These are phyloP conservation scores for Metarhizium brunneum DNA, from an alignment of 2,329 filamentous ascomycete species.

Conservation along the genomic window DNA sequence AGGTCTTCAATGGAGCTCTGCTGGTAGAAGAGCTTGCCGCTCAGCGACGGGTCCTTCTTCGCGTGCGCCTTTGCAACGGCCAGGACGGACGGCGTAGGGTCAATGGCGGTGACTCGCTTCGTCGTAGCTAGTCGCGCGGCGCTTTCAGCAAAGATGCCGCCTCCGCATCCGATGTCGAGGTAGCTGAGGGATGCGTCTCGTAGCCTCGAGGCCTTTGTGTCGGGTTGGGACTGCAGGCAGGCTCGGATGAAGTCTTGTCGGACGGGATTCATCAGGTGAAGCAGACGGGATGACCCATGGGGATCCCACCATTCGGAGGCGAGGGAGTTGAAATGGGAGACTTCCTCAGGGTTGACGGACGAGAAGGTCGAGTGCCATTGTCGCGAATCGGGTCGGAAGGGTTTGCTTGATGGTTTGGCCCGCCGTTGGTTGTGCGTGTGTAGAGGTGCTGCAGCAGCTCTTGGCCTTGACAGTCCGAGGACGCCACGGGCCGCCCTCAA, in stretches of 20 bases:
- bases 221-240: conserved; percentile 51
- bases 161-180: conserved; percentile 91
- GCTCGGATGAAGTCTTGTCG: conserved; percentile 82
- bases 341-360: conserved; percentile 79
- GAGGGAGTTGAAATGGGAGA: conserved; percentile 89
- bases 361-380: conserved; percentile 33
- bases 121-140: conserved; percentile 61
- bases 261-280: conserved; percentile 97
- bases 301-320: conserved; percentile 97
- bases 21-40: conserved; percentile 57
- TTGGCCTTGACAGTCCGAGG: not conserved
- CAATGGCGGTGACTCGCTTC: conserved; percentile 61
- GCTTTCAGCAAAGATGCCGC: conserved; percentile 90
- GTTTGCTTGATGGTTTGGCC: not conserved
- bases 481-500: conserved; percentile 1
- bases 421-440: not conserved
- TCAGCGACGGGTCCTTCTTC: conserved; percentile 60
- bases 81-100: conserved; percentile 67
- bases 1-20: conserved; percentile 72
- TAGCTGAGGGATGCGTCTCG: conserved; percentile 44
- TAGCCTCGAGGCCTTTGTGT: conserved; percentile 20
- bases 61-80: conserved; percentile 69
- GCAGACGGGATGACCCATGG: conserved; percentile 78
- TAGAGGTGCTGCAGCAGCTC: not conserved
- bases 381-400: not conserved